phyloP scores from a whole-genome alignment of 2,329 filamentous ascomycete genomes.

The Talaromyces marneffei region DNA sequence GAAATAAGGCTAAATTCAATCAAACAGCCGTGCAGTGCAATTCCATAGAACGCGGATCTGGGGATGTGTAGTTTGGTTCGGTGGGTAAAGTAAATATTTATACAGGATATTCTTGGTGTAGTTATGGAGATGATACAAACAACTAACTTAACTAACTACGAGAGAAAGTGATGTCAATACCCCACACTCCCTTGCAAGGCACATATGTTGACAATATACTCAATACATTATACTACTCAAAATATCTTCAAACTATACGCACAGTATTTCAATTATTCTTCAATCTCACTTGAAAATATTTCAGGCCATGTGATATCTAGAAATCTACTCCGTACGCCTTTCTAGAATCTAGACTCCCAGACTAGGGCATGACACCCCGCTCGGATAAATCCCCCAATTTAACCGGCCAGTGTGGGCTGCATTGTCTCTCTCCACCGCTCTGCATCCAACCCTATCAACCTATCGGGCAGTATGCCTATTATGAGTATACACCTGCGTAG shows the following conservation, averaged over 20 bases:
- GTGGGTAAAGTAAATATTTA: not conserved
- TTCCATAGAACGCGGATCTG: not conserved
- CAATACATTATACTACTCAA: not conserved
- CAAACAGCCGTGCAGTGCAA: not conserved
- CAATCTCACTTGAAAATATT: not conserved
- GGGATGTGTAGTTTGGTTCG: not conserved
- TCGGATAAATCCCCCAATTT: constrained; percentile 3
- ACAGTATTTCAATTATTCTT: not conserved
- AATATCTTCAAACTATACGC: too few species aligned
- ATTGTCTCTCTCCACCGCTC: too few species aligned
- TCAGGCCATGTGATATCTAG: not conserved
- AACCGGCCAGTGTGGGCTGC: not conserved
- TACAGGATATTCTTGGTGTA: not conserved
- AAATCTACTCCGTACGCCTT: too few species aligned
- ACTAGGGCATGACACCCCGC: not conserved
- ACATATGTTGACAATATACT: too few species aligned
- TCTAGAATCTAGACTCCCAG: not conserved
- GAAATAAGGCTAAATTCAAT: constrained; percentile 3
- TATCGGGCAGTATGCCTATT: not conserved
- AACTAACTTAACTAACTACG: not conserved
- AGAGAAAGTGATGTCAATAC: not conserved
- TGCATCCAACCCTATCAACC: too few species aligned
- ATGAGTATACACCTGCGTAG: too few species aligned
- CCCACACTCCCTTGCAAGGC: not conserved
- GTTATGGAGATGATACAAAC: not conserved